Conservation (phyloP, 2,329 filamentous ascomycete genomes). For the Bipolaris cookei region DNA sequence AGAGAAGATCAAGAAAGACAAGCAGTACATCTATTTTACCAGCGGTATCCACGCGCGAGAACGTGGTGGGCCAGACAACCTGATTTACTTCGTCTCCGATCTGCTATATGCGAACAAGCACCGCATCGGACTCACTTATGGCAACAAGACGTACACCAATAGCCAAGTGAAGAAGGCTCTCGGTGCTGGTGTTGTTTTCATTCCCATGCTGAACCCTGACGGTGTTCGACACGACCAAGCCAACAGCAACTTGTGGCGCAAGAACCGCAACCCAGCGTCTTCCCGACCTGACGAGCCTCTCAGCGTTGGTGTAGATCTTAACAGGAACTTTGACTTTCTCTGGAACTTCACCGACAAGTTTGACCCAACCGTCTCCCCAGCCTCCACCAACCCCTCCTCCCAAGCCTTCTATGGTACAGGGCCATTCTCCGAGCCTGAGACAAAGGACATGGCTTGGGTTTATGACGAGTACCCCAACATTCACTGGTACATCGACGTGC, state of each 20-base stretch:
- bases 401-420: slow-evolving; percentile 60
- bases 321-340: slow-evolving; percentile 58
- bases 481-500: slow-evolving; percentile 65
- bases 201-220: slow-evolving; percentile 42
- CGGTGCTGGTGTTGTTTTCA: slow-evolving; percentile 61
- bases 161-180: slow-evolving; percentile 60
- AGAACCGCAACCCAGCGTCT: slow-evolving; percentile 51
- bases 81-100: slow-evolving; percentile 65
- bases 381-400: slow-evolving; percentile 52
- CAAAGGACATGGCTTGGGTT: slow-evolving; percentile 60
- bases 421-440: slow-evolving; percentile 64
- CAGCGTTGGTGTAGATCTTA: slow-evolving; percentile 40
- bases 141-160: slow-evolving; percentile 59
- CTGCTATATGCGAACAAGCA: slow-evolving; percentile 61
- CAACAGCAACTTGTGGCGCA: slow-evolving; percentile 43
- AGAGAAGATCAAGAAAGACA: slow-evolving; percentile 49
- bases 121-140: slow-evolving; percentile 59
- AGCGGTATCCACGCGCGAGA: slow-evolving; percentile 64
- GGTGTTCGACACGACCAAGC: slow-evolving; percentile 41
- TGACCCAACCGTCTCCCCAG: slow-evolving; percentile 45
- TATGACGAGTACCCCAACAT: slow-evolving; percentile 59
- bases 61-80: slow-evolving; percentile 63
- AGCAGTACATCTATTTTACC: slow-evolving; percentile 60
- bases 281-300: slow-evolving; percentile 18
- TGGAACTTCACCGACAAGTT: slow-evolving; percentile 62